Base-by-base conservation (phyloP, 768 basidiomycete genomes). In the Rickenella mellea region DNA sequence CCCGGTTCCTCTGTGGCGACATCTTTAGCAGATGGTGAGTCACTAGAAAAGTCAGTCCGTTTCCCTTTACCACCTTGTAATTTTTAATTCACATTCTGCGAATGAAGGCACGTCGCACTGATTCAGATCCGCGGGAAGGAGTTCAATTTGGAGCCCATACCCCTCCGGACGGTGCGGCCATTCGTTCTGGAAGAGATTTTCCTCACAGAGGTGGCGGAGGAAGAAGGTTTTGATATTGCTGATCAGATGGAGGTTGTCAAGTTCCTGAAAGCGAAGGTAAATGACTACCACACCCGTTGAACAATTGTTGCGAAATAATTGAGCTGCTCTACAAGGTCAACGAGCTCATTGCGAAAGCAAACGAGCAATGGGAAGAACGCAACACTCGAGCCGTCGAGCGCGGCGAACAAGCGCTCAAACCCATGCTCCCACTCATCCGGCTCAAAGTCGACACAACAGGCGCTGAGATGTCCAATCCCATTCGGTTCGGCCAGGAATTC, bases 1-100 rank as follows among this genome's bases (percentile, higher is more conserved):
- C 96, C 96, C 4, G 96, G 96, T 2, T 93, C 90, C 0, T 88
- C 86, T 0, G 81, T 99, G 2, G 96, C 96, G 1, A 99, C 96
- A 1, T 90, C 87, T 25, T 68, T 99, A 17, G 86, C 92, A 1
- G 88, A 93, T 41, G 96, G 96, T 2, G 96, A 99, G 61, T 70
- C 93, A 0, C 64, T 90, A 11, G 80, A 87, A 56, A 99, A 99
- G 92, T 96, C 44, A 35, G 73, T 43, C 15, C n/a, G 14, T 4
- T 41, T 3, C 7, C n/a, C 27, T 22, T 29, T 31, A 12, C 27
- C 39, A 12, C 19, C 21, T 44, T 33, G 7, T 20, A 15, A 25
- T 40, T 5, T 19, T 11, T 30, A 20, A 8, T 32, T 31, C 26
- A 19, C 17, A 27, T 27, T 27, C 15, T 0, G 9, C 10, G 40